Base-by-base conservation (phyloP, 2,329 filamentous ascomycete genomes). In the Leptosphaerulina australis region DNA sequence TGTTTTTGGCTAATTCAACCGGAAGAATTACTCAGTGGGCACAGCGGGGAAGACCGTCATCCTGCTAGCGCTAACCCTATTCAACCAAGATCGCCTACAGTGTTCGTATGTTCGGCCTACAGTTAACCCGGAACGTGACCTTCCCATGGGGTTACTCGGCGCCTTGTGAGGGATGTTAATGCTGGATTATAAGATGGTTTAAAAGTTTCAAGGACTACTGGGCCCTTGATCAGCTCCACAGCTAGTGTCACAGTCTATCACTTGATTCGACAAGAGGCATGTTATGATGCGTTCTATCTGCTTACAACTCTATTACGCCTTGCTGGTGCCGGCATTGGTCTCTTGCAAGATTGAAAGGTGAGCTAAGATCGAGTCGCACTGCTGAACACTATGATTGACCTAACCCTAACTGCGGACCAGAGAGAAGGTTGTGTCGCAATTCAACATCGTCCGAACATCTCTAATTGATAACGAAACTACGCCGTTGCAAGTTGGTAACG, bases 401-500 rank as follows among this genome's bases (percentile, higher is more conserved):
- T 0, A 26, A 8, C 6, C 11, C 45, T 56, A 14, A 53, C 30
- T 4, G 6, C 15, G 0, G 9, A n/a, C 3, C 10, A 62, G 62
- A 25, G 38, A 58, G 29, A 49, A 39, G 3, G 18, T 65, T 3
- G 59, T 65, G 7, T 60, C 62, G 11, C 52, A 53, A 20, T 63
- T 58, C 52, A 62, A 63, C 14, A 56, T 63, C 14, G 30, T 62
- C 11, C 53, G 62, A 3, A 55, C 48, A 5, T 45, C 21, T 20
- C 45, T 65, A 8, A 63, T 65, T 9, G 53, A 61, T 74, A n/a
- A 74, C 66, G 34, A 77, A 12, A 70, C 68, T 1, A 83, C 81
- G 2, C 81, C 81, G 0, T 67, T 83, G 14, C 76, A 77, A 57
- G 72, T 78, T 4, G 76, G 76, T 4, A 79, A 79, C 53, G 76